phyloP scores from a whole-genome alignment of 768 basidiomycete genomes.

The Favolaschia claudopus region DNA sequence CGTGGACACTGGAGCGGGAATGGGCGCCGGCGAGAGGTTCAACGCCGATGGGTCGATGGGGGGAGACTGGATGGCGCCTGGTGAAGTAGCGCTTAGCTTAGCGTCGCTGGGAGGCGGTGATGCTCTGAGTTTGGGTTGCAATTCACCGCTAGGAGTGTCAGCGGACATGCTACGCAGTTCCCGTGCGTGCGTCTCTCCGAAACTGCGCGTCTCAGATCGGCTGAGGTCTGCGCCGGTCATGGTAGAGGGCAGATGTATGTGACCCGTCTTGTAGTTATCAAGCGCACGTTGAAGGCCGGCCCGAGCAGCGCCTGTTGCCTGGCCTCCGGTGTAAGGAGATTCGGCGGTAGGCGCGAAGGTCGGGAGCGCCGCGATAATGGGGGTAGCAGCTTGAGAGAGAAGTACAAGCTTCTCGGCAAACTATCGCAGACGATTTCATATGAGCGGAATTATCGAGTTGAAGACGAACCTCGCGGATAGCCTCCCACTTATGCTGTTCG shows the following conservation, averaged over 20 bases:
- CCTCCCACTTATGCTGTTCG: constrained; percentile 81
- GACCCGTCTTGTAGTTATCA: constrained; percentile 79
- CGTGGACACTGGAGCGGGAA: constrained; percentile 36
- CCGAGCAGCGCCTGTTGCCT: constrained; percentile 72
- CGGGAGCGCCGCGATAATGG: constrained; percentile 70
- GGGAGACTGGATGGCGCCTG: constrained; percentile 34
- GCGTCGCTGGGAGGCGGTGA: constrained; percentile 51
- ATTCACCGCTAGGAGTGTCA: constrained; percentile 28
- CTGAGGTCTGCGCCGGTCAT: constrained; percentile 60
- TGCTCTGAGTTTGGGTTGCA: too few species aligned
- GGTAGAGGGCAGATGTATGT: constrained; percentile 59
- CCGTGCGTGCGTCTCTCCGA: constrained; percentile 82
- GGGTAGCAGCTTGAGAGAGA: constrained; percentile 72
- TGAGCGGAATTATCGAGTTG: constrained; percentile 1
- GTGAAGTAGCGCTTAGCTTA: constrained; percentile 32
- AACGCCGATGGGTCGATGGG: constrained; percentile 43
- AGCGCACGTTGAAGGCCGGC: constrained; percentile 80
- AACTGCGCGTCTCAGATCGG: constrained; percentile 79
- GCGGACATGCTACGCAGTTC: constrained; percentile 70
- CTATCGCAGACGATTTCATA: constrained; percentile 42
- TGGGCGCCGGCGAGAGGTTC: constrained; percentile 48
- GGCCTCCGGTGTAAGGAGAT: constrained; percentile 66
- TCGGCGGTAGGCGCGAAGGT: constrained; percentile 65
- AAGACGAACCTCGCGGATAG: constrained; percentile 72
- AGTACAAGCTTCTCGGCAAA: constrained; percentile 84